Evolutionary conservation across 2,329 filamentous ascomycete species (phyloP).

Genomic region (Fusarium lyarnte): DNA sequence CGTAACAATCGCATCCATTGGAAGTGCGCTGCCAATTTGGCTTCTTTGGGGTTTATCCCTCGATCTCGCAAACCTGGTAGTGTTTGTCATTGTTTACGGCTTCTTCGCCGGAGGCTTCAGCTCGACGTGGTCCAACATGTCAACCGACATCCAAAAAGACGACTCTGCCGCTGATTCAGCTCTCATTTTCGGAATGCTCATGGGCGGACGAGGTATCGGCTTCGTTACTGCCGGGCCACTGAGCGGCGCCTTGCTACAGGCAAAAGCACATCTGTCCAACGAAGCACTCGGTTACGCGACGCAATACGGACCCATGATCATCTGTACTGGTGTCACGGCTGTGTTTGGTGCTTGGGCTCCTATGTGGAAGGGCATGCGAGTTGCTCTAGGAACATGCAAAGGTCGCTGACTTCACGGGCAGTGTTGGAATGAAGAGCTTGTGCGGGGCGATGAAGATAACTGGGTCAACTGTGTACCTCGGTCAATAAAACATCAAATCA

Average conservation of each 20-base stretch:
- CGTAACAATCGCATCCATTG: constrained; percentile 63
- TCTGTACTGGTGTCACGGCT: constrained; percentile 46
- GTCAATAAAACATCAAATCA: not conserved
- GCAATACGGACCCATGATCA: constrained; percentile 47
- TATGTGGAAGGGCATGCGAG: constrained; percentile 47
- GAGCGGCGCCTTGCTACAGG: constrained; percentile 43
- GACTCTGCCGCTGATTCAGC: constrained; percentile 41
- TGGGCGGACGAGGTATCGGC: constrained; percentile 44
- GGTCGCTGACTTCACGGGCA: constrained; percentile 50
- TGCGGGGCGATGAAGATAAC: not conserved
- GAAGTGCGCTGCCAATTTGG: constrained; percentile 64
- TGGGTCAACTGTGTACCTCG: not conserved
- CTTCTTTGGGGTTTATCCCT: constrained; percentile 68
- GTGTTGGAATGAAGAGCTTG: not conserved
- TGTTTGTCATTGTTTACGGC: constrained; percentile 69
- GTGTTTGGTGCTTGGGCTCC: constrained; percentile 46
- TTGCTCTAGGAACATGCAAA: constrained; percentile 48
- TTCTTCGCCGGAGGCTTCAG: constrained; percentile 72
- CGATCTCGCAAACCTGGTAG: constrained; percentile 60
- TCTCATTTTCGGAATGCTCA: constrained; percentile 46
- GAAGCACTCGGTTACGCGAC: constrained; percentile 46
- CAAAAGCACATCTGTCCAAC: constrained; percentile 24
- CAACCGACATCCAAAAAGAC: constrained; percentile 50
- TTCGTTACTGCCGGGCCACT: constrained; percentile 43
- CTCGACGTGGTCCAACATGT: constrained; percentile 67